Evolutionary conservation across 2,329 filamentous ascomycete genomes (phyloP), one percentile per base, ranked within the genome.

Genomic region (Juglanconis oblonga): DNA sequence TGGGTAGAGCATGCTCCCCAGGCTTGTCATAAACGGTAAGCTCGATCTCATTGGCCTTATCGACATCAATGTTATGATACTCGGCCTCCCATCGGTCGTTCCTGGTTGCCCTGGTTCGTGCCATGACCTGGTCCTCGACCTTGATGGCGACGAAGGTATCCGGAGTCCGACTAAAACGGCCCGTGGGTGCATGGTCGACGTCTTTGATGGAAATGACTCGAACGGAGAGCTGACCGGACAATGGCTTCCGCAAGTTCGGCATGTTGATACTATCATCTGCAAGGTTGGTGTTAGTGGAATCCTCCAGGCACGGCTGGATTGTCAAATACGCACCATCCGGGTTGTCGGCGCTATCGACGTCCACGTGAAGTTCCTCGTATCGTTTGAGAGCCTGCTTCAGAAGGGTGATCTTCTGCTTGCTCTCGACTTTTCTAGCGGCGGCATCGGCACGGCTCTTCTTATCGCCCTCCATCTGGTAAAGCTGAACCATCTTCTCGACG

Each of bases 41-140:
- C 73, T 99, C 95, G 63, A 99, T 92, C 76, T 99, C 95, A 74
- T 99, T 99, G 55, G 95, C 95, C 79, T 98, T 98, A 76, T 98
- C 94, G 59, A 99, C 95, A 65, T 95, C 91, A 63, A 99, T 88
- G 61, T 88, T 92, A 74, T 97, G 95, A 40, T 88, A 85, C 76
- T 99, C 95, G 67, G 92, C 91, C 47, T 92, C 87, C 94, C 94
- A 99, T 69, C 87, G 87, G 75, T 99, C 95, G 63, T 83, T 96
- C 60, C 93, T 84, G 9, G 93, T 92, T 1, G 89, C 84, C 73
- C 87, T 91, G 31, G 95, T 99, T 66, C 92, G 86, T 45, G 92
- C 93, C 68, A 96, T 92, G 64, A 97, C 86, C 56, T 89, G 86
- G 75, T 99, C 95, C 77, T 99, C 95, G 49, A 98, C 94, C 77